A percentile compares a stretch with the other conserved stretches of the same genome.
Evolutionary conservation across 805 yeast species (phyloP).

Genomic region (Myxozyma sirexii): DNA sequence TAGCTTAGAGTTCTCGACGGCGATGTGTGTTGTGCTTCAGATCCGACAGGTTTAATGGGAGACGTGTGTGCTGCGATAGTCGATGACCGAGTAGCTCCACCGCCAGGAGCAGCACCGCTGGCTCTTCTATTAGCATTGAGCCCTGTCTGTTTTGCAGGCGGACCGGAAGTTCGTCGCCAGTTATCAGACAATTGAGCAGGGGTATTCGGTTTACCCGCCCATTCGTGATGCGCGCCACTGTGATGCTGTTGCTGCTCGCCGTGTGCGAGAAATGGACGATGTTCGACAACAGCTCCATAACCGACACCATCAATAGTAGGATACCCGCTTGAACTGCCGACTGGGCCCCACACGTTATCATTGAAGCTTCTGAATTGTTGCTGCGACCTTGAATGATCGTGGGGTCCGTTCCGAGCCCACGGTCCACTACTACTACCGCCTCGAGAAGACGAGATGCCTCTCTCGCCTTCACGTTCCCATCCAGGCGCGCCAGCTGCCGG

Average conservation of each 20-base stretch:
- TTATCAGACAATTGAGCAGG: slow-evolving; percentile 29
- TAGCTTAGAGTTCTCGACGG: slow-evolving; percentile 10
- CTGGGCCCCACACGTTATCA: slow-evolving; percentile 34
- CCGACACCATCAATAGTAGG: slow-evolving; percentile 25
- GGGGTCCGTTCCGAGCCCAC: slow-evolving; percentile 16
- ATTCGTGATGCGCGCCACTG: background rate
- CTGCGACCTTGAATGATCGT: slow-evolving; percentile 5
- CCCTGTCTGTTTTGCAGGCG: background rate
- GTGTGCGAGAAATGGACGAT: slow-evolving; percentile 13
- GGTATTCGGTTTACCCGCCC: slow-evolving; percentile 1
- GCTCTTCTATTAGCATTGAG: background rate
- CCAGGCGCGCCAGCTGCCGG: slow-evolving; percentile 9
- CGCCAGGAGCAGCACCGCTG: background rate
- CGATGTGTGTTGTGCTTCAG: slow-evolving; percentile 13
- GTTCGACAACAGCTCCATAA: slow-evolving; percentile 16
- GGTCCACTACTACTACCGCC: slow-evolving; percentile 8
- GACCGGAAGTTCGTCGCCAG: slow-evolving; percentile 27
- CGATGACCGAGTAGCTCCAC: background rate
- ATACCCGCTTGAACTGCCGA: slow-evolving; percentile 29
- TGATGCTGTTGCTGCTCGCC: background rate
- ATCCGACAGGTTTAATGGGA: slow-evolving; percentile 10
- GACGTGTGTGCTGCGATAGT: slow-evolving; percentile 18
- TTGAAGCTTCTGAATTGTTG: slow-evolving; percentile 17
- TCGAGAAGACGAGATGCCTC: background rate
- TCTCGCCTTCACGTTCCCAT: slow-evolving; percentile 24